phyloP scores from a whole-genome alignment of 2,329 filamentous ascomycete genomes.

The Exophiala viscosa region DNA sequence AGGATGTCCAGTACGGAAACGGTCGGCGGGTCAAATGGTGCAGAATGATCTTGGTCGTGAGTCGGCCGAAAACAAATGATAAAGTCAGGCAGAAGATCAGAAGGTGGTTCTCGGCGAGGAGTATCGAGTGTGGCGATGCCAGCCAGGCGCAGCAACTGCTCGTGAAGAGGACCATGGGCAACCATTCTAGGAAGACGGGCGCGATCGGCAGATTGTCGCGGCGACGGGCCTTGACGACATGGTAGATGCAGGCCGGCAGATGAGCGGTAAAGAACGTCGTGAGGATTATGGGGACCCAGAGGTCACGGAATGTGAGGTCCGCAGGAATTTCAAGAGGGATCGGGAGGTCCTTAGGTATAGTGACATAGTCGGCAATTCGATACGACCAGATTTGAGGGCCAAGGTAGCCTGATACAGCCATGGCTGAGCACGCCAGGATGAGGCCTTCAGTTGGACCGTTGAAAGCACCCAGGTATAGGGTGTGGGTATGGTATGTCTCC shows the following conservation, averaged over 20 bases:
- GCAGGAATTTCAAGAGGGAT: constrained; percentile 51
- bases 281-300: constrained; percentile 75
- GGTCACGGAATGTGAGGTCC: constrained; percentile 72
- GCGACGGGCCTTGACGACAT: constrained; percentile 74
- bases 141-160: constrained; percentile 75
- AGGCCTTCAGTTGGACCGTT: constrained; percentile 96
- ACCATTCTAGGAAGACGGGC: constrained; percentile 90
- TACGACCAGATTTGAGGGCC: constrained; percentile 84
- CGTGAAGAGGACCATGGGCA: constrained; percentile 80
- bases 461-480: constrained; percentile 90
- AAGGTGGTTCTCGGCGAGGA: constrained; percentile 80
- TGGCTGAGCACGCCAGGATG: constrained; percentile 79
- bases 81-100: constrained; percentile 89
- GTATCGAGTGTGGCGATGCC: constrained; percentile 78
- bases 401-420: constrained; percentile 81
- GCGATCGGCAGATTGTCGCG: constrained; percentile 68
- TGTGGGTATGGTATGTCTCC: constrained; percentile 99
- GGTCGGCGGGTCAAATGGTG: constrained; percentile 89
- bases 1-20: constrained; percentile 94
- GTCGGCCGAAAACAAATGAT: constrained; percentile 94
- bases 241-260: constrained; percentile 82
- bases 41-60: constrained; percentile 99
- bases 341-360: constrained; percentile 46
- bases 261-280: constrained; percentile 66
- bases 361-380: constrained; percentile 67